phyloP scores from a whole-genome alignment of 345 rosid genomes.

The Eucalyptus urophylla region DNA sequence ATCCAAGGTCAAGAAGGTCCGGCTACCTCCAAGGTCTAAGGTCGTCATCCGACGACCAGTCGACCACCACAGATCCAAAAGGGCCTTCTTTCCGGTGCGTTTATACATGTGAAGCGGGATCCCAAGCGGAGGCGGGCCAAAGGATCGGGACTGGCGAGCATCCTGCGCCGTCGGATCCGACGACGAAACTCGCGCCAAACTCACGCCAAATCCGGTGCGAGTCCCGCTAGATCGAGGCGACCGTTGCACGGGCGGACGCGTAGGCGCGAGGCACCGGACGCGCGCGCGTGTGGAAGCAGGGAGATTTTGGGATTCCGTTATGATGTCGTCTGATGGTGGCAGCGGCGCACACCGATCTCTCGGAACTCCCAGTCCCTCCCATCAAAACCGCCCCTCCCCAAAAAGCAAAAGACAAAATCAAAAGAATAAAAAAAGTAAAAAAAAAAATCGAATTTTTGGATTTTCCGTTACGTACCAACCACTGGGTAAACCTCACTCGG shows the following conservation, averaged over 20 bases:
- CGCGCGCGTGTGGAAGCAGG: neutral
- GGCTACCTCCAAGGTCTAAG: no score
- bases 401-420: neutral
- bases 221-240: neutral
- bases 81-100: neutral
- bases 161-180: neutral
- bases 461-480: neutral
- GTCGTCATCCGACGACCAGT: no score
- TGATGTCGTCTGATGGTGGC: neutral
- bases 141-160: neutral
- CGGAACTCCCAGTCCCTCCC: neutral
- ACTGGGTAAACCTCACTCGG: neutral
- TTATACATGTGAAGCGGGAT: neutral
- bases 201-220: neutral
- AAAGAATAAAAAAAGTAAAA: no score
- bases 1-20: no score
- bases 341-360: neutral
- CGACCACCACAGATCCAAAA: neutral
- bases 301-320: neutral
- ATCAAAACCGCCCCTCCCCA: neutral
- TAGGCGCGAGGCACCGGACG: neutral
- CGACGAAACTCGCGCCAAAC: neutral
- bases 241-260: neutral
- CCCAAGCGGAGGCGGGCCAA: neutral
- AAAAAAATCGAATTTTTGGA: neutral